These are phyloP conservation scores for Musa itinerans DNA, from an alignment of 176 grass and related monocot genomes.

Conservation along the genomic window DNA sequence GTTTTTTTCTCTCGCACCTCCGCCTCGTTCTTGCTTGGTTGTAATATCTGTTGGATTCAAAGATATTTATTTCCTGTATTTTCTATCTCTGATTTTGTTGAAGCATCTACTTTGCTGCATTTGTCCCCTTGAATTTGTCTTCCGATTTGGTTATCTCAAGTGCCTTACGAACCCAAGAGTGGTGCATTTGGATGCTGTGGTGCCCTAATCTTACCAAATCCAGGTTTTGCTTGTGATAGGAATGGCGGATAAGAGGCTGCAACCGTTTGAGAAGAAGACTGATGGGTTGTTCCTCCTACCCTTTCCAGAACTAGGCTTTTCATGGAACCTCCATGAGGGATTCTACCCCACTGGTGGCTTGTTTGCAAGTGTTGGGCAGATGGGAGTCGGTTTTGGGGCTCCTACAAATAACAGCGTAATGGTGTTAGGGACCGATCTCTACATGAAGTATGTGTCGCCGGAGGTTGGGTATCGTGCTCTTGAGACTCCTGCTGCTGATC, in stretches of 20 bases:
- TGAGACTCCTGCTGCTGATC: neutral
- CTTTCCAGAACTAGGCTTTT: slow-evolving; percentile 19
- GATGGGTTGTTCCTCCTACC: slow-evolving; percentile 22
- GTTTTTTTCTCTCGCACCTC: neutral
- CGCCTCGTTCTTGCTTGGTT: neutral
- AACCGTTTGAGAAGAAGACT: slow-evolving; percentile 43
- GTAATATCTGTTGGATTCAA: neutral
- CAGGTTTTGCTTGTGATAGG: neutral
- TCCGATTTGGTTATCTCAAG: too few species aligned
- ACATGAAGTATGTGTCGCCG: slow-evolving; percentile 21
- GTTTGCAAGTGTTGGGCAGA: slow-evolving; percentile 51
- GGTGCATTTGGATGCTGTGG: neutral
- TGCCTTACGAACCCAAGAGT: too few species aligned
- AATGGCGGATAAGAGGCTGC: slow-evolving; percentile 3
- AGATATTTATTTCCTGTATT: neutral
- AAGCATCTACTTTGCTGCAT: too few species aligned
- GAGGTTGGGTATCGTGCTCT: slow-evolving; percentile 11
- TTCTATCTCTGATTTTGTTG: neutral
- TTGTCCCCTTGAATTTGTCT: too few species aligned
- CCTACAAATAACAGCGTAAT: slow-evolving; percentile 27
- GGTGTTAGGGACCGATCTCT: slow-evolving; percentile 5
- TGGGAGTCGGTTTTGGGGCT: slow-evolving; percentile 24
- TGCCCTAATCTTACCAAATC: neutral
- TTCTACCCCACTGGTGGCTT: slow-evolving; percentile 33
- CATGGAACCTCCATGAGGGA: slow-evolving; percentile 39